A percentile compares a stretch with the other conserved stretches of the same genome.
Conservation (phyloP, 2,329 filamentous ascomycete genomes). For the Fonsecaea erecta region DNA sequence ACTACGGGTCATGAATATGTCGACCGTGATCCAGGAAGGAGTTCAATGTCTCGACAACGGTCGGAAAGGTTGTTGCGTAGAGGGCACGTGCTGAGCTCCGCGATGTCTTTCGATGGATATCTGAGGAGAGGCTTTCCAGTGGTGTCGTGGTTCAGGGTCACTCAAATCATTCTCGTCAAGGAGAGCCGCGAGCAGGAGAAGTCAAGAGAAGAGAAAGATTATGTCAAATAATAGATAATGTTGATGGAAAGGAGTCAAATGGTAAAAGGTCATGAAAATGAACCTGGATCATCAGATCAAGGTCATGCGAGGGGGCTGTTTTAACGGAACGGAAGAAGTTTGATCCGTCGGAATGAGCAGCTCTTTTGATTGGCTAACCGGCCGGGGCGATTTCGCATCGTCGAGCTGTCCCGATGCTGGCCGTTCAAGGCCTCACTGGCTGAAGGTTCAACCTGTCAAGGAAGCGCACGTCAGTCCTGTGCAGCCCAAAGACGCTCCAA, state of each 20-base stretch:
- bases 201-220: background rate
- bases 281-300: conserved; percentile 4
- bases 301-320: background rate
- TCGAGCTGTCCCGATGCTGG: conserved; percentile 2
- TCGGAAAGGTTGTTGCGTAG: background rate
- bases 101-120: background rate
- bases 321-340: background rate
- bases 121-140: background rate
- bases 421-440: background rate
- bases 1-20: conserved; percentile 32
- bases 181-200: background rate
- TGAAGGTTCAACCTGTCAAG: background rate
- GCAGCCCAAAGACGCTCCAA: background rate
- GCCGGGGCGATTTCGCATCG: background rate
- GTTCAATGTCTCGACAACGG: background rate
- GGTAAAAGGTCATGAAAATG: no score
- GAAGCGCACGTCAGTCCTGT: conserved; percentile 2
- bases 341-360: background rate
- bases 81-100: background rate
- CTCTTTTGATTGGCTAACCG: background rate
- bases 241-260: background rate
- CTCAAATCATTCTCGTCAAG: background rate
- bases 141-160: background rate
- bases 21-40: background rate
- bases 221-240: background rate